A percentile compares a stretch with the other conserved stretches of the same genome.
Conservation (phyloP, 495 filamentous ascomycete species). For the Xylaria telfairii region DNA sequence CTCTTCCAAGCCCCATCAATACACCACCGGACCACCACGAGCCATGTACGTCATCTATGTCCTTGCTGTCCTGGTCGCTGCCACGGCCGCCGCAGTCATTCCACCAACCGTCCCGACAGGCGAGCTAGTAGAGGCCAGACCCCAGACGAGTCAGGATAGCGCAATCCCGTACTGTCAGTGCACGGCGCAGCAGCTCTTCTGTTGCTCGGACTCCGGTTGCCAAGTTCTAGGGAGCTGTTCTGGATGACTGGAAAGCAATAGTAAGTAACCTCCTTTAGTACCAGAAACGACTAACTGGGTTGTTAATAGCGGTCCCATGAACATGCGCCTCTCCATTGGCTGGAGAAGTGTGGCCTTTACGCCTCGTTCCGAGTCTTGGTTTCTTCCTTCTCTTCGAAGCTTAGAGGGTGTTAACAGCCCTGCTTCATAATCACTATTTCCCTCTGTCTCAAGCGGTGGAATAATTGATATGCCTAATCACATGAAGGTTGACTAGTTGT, state of each 20-base stretch:
- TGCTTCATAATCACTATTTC: background rate
- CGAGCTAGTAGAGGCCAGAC: background rate
- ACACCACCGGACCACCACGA: background rate
- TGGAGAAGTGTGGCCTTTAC: background rate
- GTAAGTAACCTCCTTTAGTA: background rate
- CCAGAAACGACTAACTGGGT: background rate
- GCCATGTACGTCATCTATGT: slow-evolving; percentile 7
- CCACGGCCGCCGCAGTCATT: background rate
- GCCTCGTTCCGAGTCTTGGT: background rate
- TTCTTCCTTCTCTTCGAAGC: background rate
- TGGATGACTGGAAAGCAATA: background rate
- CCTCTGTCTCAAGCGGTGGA: background rate
- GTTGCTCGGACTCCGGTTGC: slow-evolving; percentile 19
- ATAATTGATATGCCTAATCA: background rate
- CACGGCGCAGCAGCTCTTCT: slow-evolving; percentile 8
- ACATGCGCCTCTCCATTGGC: background rate
- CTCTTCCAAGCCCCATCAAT: background rate
- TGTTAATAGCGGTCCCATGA: background rate
- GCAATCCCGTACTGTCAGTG: slow-evolving; percentile 19
- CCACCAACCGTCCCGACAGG: background rate
- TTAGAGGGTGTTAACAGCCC: background rate
- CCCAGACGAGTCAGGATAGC: slow-evolving; percentile 5
- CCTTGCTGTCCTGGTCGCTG: background rate
- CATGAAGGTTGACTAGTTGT: too few species aligned
- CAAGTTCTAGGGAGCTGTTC: background rate